Percentiles rank a stretch among this genome's conserved stretches.
Conservation (phyloP, 768 basidiomycete species). For the Dendrothele bispora region DNA sequence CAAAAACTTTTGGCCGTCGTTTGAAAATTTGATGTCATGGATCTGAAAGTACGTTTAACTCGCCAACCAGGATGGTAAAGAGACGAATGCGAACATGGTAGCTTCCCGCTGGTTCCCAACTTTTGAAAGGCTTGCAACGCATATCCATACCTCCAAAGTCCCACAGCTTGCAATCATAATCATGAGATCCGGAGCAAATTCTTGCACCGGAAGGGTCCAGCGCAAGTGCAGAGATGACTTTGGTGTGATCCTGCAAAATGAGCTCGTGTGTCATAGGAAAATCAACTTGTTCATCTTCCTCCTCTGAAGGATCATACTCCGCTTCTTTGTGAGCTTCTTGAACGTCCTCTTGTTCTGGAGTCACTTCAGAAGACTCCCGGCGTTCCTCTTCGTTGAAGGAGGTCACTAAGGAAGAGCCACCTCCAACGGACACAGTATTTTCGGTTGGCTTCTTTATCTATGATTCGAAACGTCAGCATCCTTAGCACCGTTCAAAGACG, state of each 20-base stretch:
- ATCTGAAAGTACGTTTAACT: slow-evolving; percentile 48
- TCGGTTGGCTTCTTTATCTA: too few species aligned
- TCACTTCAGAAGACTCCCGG: too few species aligned
- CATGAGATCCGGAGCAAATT: slow-evolving; percentile 88
- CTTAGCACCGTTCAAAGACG: too few species aligned
- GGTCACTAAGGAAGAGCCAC: background rate
- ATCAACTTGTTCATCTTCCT: slow-evolving; percentile 41
- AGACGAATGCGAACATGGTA: slow-evolving; percentile 65
- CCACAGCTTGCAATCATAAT: slow-evolving; percentile 98
- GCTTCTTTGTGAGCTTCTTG: slow-evolving; percentile 13
- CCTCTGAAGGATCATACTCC: slow-evolving; percentile 55
- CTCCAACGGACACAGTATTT: background rate
- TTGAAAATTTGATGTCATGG: slow-evolving; percentile 87
- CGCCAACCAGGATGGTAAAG: background rate
- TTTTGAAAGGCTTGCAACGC: slow-evolving; percentile 91
- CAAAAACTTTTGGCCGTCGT: slow-evolving; percentile 82
- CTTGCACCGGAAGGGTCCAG: slow-evolving; percentile 95
- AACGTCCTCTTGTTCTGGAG: slow-evolving; percentile 3
- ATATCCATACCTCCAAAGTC: slow-evolving; percentile 98
- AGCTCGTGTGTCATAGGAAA: slow-evolving; percentile 94
- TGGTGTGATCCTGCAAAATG: slow-evolving; percentile 90
- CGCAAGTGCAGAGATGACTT: slow-evolving; percentile 90
- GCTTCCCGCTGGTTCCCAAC: slow-evolving; percentile 91
- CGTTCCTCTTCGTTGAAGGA: too few species aligned
- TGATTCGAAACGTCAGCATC: background rate